Base-by-base conservation (phyloP, 352 stramenopile genomes). In the Pythium sukuiense region DNA sequence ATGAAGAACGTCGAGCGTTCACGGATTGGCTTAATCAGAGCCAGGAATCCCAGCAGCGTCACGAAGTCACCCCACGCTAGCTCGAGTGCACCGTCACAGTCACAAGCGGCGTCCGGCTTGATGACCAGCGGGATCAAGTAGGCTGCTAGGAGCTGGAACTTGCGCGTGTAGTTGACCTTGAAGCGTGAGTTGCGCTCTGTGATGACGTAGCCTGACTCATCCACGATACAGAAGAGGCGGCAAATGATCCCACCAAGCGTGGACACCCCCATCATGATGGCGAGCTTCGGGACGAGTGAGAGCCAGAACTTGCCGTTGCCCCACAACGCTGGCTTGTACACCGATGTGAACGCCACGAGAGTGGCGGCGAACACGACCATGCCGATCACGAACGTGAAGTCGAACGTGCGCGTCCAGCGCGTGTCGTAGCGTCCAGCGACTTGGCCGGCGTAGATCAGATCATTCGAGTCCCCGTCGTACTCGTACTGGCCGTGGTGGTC, bases 131-230 rank as follows among this genome's bases (percentile, higher is more conserved):
- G 87, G 57, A 93, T 82, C 72, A 93, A 80, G 70, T 93, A 95
- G 9, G 87, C 87, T 0, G 87, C 87, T 26, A 95, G 87, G 53
- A 91, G 81, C 76, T 93, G 85, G 46, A 95, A 67, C 74, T 95
- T 95, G 20, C 87, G 81, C 8, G 87, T 95, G 78, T 95, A 95
- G 77, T 95, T 95, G 59, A 95, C 87, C 70, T 95, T 95, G 77
- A 95, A 95, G 35, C 61, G 75, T 30, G 87, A 95, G 63, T 74
- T 87, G 70, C 85, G 88, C 71, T 92, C 89, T 30, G 87, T 95
- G 71, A 95, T 89, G 55, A 95, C 89, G 74, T 95, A 95, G 11
- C 85, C 87, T 55, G 84, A 83, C 30, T 87, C 79, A 59, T 95
- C 85, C 1, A 95, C 87, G 32, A 83, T 79, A 56, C 87, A 95